These are phyloP conservation scores for Luffa aegyptiaca DNA, from an alignment of 306 rosid genomes.

Conservation along the genomic window DNA sequence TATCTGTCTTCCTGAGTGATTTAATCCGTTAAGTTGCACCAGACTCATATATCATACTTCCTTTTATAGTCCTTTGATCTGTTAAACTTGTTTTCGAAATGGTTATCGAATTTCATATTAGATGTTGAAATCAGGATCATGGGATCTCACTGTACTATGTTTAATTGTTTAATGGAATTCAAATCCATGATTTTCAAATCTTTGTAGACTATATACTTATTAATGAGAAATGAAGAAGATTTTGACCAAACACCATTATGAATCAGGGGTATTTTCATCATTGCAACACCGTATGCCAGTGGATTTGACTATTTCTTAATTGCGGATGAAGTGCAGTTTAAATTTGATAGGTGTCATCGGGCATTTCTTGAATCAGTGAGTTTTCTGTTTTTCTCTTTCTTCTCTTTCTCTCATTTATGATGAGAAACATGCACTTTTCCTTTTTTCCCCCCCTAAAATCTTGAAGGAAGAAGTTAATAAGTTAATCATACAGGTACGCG, in stretches of 20 bases:
- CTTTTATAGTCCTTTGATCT: neutral
- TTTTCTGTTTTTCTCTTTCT: constrained; percentile 2
- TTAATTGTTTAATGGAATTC: neutral
- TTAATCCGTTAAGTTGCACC: neutral
- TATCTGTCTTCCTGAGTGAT: neutral
- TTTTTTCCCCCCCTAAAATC: neutral
- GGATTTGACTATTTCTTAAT: constrained; percentile 96
- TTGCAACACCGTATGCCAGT: constrained; percentile 97
- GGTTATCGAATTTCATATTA: neutral
- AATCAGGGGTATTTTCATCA: constrained; percentile 69
- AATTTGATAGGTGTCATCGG: constrained; percentile 83
- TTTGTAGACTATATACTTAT: neutral
- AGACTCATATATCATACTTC: neutral
- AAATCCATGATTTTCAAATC: neutral
- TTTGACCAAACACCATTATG: constrained; percentile 8
- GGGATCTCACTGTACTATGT: neutral
- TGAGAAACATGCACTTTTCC: neutral
- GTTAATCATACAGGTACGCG: constrained; percentile 54
- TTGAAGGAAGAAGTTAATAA: constrained; percentile 7
- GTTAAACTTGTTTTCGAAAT: neutral
- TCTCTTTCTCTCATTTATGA: neutral
- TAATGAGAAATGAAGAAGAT: neutral
- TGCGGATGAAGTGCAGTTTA: constrained; percentile 94
- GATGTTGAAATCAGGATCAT: neutral
- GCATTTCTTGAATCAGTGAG: constrained; percentile 53